Conservation (phyloP, 305 asterid species). For the Rubia balearica region DNA sequence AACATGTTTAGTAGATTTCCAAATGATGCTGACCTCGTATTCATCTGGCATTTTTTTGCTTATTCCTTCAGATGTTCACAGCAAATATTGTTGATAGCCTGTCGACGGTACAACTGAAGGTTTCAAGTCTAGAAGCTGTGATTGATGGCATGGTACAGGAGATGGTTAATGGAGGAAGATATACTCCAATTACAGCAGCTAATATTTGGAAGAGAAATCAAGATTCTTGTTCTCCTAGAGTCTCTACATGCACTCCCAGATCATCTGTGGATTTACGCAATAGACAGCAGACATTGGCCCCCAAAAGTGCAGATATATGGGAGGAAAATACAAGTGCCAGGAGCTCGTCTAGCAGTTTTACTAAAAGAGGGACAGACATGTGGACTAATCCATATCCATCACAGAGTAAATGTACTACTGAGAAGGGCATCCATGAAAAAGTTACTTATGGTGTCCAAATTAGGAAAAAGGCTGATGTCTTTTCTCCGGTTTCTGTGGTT, state of each 20-base stretch:
- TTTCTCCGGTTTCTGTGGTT: constrained; percentile 35
- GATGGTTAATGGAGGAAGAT: constrained; percentile 44
- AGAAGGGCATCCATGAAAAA: constrained; percentile 34
- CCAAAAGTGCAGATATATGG: constrained; percentile 41
- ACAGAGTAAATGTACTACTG: constrained; percentile 40
- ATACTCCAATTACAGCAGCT: constrained; percentile 41
- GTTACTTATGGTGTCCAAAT: constrained; percentile 40
- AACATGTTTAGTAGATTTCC: neutral
- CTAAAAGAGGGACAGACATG: constrained; percentile 42
- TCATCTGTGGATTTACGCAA: constrained; percentile 54
- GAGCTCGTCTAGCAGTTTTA: constrained; percentile 43
- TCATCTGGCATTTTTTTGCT: neutral
- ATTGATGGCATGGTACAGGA: constrained; percentile 68
- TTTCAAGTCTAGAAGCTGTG: constrained; percentile 68
- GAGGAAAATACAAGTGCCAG: constrained; percentile 43
- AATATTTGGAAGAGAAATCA: constrained; percentile 51
- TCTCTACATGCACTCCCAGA: constrained; percentile 70
- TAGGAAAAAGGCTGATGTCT: constrained; percentile 30
- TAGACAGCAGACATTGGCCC: constrained; percentile 41
- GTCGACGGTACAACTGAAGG: constrained; percentile 72
- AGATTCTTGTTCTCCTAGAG: constrained; percentile 59
- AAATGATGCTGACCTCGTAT: neutral
- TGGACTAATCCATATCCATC: constrained; percentile 50
- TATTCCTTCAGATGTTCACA: constrained; percentile 56
- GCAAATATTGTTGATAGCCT: constrained; percentile 62